Conservation (phyloP, 139 green algal genomes). For the Diplosphaera chodatii region DNA sequence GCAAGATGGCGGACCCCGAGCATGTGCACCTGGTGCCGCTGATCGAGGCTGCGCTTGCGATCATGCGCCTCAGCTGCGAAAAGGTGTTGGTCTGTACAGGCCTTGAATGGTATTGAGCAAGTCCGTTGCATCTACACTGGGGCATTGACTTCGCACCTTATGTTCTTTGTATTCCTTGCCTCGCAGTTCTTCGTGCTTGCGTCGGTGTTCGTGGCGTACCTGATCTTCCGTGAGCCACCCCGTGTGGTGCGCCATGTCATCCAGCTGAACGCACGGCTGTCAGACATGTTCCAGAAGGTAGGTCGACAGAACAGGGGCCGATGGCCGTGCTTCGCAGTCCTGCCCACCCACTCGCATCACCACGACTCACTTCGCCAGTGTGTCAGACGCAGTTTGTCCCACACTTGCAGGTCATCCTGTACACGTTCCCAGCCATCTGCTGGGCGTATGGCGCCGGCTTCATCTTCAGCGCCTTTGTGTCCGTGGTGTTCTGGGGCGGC, state of each 20-base stretch:
- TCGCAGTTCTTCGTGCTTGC: slow-evolving; percentile 66
- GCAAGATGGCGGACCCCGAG: slow-evolving; percentile 21
- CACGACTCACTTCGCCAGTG: too few species aligned
- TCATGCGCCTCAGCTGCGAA: slow-evolving; percentile 82
- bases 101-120: too few species aligned
- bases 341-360: too few species aligned
- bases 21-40: slow-evolving; percentile 57
- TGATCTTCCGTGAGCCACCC: slow-evolving; percentile 51
- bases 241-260: slow-evolving; percentile 24
- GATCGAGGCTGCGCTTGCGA: slow-evolving; percentile 64
- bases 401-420: slow-evolving; percentile 59
- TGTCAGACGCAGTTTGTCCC: too few species aligned
- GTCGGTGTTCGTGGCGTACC: slow-evolving; percentile 53
- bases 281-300: slow-evolving; percentile 48
- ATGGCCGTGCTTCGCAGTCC: too few species aligned
- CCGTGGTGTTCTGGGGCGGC: slow-evolving; percentile 70
- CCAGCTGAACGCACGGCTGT: slow-evolving; percentile 35
- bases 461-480: slow-evolving; percentile 64
- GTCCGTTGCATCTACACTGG: too few species aligned
- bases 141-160: too few species aligned
- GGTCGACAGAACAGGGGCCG: too few species aligned
- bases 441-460: slow-evolving; percentile 77
- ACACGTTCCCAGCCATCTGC: slow-evolving; percentile 77
- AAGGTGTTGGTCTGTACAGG: too few species aligned
- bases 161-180: too few species aligned